Evolutionary conservation across 1,284 basidiomycete species (phyloP), one percentile per base, ranked within the genome.

Genomic region (Apiotrichum gamsii): DNA sequence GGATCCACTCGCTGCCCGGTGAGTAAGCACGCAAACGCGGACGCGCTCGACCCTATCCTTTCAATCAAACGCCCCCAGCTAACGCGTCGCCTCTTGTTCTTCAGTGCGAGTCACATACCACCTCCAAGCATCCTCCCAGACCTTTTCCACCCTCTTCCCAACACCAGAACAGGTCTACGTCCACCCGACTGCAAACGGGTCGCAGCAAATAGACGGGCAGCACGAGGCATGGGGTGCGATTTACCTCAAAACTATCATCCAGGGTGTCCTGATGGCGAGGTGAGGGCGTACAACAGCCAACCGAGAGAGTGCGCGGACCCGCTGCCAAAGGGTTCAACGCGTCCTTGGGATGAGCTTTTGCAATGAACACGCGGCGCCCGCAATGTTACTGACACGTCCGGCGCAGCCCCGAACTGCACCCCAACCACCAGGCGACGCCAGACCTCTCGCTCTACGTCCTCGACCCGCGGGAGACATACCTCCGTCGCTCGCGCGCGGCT

Each of bases 391-490:
- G 14, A 29, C 37, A 44, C 36, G n/a, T n/a, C n/a, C 21, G n/a
- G 8, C 10, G 6, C 54, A 70, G 67, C 52, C 69, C 67, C 41
- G 68, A 70, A 52, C 45, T 68, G 3, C 62, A 67, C 46, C 67
- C 68, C 5, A 25, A 37, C 3, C 48, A 60, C 45, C 47, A 60
- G 23, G 28, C 43, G 19, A 56, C 61, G 1, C 58, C 64, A 37
- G 69, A 70, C 52, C 52, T 64, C 6, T 68, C 65, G 8, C 49
- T 70, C 16, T 70, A 70, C 54, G 60, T 68, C 33, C 61, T 69
- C 34, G 69, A 70, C 48, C 64, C 69, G 8, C 63, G 69, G 38
- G 67, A 70, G 42, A 68, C 69, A 9, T 67, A 51, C 39, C 54
- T 68, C 9, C 58, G 65, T 9, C 49, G 56, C 13, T 58, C 64